phyloP scores from a whole-genome alignment of 164 flowering plant genomes.

The Brasenia schreberi region DNA sequence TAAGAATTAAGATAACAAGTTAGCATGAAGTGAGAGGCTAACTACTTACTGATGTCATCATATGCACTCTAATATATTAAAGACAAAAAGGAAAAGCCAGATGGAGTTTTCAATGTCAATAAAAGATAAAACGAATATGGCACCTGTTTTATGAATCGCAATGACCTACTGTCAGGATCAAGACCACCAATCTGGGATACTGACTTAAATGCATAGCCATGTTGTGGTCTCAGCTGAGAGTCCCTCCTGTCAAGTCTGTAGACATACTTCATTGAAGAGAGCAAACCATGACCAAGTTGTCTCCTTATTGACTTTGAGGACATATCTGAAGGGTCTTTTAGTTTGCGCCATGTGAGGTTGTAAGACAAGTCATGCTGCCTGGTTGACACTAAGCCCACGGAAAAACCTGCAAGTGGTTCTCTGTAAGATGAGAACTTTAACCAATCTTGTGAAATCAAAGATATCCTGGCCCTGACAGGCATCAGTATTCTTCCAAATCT shows the following conservation, averaged over 20 bases:
- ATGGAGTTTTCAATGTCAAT: neutral
- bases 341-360: conserved; percentile 72
- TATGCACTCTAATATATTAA: no score
- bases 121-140: neutral
- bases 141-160: conserved; percentile 87
- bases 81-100: neutral
- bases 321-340: conserved; percentile 80
- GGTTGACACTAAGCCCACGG: conserved; percentile 61
- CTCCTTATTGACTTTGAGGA: conserved; percentile 62
- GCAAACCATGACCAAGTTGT: conserved; percentile 78
- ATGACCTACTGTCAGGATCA: conserved; percentile 55
- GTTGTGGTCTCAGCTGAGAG: conserved; percentile 70
- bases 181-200: conserved; percentile 79
- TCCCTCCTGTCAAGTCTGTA: conserved; percentile 64
- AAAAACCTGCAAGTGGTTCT: conserved; percentile 60
- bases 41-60: no score
- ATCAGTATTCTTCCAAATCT: conserved; percentile 38
- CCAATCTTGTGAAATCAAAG: conserved; percentile 82
- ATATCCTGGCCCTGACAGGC: conserved; percentile 56
- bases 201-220: conserved; percentile 69
- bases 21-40: no score
- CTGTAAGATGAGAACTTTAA: conserved; percentile 78
- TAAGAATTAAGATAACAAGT: no score
- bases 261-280: conserved; percentile 69
- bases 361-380: conserved; percentile 61